Evolutionary conservation across 2,329 filamentous ascomycete species (phyloP).

Genomic region (Trichoderma sp.): DNA sequence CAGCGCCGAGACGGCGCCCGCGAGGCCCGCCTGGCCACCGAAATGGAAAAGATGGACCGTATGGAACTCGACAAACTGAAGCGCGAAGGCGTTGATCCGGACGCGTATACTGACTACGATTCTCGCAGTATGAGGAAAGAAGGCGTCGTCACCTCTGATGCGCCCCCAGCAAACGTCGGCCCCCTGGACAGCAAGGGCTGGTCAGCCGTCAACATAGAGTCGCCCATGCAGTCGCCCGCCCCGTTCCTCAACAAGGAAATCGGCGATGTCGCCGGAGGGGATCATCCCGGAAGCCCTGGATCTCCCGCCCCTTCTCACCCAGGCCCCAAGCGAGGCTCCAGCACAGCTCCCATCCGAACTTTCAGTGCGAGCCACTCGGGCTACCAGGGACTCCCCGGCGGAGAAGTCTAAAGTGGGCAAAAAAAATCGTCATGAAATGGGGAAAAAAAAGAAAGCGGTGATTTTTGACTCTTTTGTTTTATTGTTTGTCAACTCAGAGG

Average conservation of each 20-base stretch:
- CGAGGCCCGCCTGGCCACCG: constrained; percentile 49
- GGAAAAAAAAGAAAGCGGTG: neutral
- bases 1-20: constrained; percentile 51
- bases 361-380: constrained; percentile 21
- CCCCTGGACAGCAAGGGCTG: constrained; percentile 21
- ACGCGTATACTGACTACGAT: constrained; percentile 38
- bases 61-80: constrained; percentile 51
- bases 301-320: constrained; percentile 11
- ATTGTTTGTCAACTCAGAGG: neutral
- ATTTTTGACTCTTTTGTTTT: constrained; percentile 1
- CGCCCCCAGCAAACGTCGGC: constrained; percentile 22
- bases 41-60: constrained; percentile 46
- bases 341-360: constrained; percentile 21
- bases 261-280: constrained; percentile 1
- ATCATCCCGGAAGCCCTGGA: neutral
- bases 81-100: constrained; percentile 47
- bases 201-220: constrained; percentile 18
- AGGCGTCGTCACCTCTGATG: constrained; percentile 19
- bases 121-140: constrained; percentile 20
- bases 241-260: constrained; percentile 20
- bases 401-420: neutral
- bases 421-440: neutral
- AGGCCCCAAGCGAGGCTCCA: constrained; percentile 19
- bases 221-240: constrained; percentile 8
- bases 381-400: constrained; percentile 17